phyloP scores from a whole-genome alignment of 2,329 filamentous ascomycete genomes.

The Botryotinia narcissicola region DNA sequence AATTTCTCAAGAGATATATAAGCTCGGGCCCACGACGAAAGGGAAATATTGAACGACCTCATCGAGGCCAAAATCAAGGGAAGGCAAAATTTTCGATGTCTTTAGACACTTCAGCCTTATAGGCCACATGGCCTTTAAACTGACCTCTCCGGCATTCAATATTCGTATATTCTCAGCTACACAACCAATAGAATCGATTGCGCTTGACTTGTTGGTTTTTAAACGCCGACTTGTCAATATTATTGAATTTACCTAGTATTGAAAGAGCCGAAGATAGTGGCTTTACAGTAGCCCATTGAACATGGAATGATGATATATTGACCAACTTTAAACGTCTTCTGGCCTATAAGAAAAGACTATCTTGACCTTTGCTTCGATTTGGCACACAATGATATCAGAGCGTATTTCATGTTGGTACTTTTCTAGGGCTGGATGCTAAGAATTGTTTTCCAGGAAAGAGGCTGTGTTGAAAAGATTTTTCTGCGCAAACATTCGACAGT shows the following conservation, averaged over 20 bases:
- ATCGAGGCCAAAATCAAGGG: not conserved
- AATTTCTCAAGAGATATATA: not conserved
- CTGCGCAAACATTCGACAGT: not conserved
- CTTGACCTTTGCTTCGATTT: not conserved
- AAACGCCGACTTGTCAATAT: not conserved
- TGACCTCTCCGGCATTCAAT: not conserved
- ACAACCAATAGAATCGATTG: not conserved
- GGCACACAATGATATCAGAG: not conserved
- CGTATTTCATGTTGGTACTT: not conserved
- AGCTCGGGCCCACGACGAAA: not conserved
- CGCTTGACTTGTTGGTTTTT: not conserved
- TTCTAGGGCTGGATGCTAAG: not conserved
- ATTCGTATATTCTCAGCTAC: not conserved
- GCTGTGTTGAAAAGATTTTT: slow-evolving; percentile 6
- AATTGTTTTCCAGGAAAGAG: not conserved
- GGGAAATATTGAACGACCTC: not conserved
- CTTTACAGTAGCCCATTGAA: too few relatives aligned
- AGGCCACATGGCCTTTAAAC: not conserved
- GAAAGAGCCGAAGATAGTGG: not conserved
- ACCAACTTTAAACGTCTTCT: not conserved
- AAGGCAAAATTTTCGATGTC: not conserved
- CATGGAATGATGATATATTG: not conserved
- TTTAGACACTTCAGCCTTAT: slow-evolving; percentile 8
- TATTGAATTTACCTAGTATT: not conserved
- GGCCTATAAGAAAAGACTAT: not conserved